These are phyloP conservation scores for Hymenoscyphus albidus DNA, from an alignment of 2,329 filamentous ascomycete genomes.

Conservation along the genomic window DNA sequence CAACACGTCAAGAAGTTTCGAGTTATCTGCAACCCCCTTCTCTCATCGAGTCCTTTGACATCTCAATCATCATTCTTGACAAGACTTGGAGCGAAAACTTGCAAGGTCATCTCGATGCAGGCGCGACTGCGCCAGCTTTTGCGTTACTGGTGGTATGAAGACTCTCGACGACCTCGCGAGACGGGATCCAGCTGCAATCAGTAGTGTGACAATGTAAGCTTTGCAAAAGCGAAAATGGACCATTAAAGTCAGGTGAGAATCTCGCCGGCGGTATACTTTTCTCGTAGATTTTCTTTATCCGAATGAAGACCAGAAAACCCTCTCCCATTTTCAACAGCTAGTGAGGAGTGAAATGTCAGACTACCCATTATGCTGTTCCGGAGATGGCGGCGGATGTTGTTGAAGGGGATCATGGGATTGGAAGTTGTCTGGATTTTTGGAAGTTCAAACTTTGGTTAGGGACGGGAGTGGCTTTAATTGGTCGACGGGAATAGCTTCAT, in stretches of 20 bases:
- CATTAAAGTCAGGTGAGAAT: neutral
- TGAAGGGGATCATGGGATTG: neutral
- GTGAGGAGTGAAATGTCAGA: neutral
- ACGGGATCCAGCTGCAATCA: slow-evolving; percentile 33
- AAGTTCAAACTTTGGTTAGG: neutral
- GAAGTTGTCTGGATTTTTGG: neutral
- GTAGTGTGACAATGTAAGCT: slow-evolving; percentile 31
- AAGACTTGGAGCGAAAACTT: slow-evolving; percentile 60
- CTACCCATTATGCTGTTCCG: neutral
- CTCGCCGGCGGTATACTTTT: neutral
- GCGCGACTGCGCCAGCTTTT: slow-evolving; percentile 26
- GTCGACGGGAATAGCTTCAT: neutral
- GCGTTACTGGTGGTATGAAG: slow-evolving; percentile 34
- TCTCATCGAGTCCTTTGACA: slow-evolving; percentile 40
- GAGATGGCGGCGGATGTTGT: neutral
- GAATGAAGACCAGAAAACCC: neutral
- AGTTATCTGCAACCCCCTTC: slow-evolving; percentile 41
- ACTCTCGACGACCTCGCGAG: slow-evolving; percentile 36
- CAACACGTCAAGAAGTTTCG: slow-evolving; percentile 45
- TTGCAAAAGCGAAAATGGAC: slow-evolving; percentile 28
- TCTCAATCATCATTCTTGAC: slow-evolving; percentile 49
- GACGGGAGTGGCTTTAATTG: neutral
- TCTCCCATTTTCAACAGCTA: neutral
- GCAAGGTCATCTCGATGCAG: slow-evolving; percentile 39
- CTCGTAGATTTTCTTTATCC: neutral